phyloP scores from a whole-genome alignment of 1,139 yeast species.

The Pichia sp. region DNA sequence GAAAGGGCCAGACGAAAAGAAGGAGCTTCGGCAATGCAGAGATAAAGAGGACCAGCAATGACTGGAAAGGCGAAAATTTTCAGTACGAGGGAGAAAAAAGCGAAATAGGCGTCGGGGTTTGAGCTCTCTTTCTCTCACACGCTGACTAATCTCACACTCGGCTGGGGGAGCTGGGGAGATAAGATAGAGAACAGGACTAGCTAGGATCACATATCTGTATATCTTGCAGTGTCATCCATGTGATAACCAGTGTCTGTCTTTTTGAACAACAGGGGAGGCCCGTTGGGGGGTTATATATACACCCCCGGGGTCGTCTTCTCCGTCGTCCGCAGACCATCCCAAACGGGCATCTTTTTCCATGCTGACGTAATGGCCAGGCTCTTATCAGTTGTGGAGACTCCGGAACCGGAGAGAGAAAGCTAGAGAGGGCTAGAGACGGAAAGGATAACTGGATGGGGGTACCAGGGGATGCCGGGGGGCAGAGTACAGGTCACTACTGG shows the following conservation, averaged over 20 bases:
- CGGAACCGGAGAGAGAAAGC: not conserved
- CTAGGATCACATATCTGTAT: too few species aligned
- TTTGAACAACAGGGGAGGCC: not conserved
- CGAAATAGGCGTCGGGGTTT: not conserved
- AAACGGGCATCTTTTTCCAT: not conserved
- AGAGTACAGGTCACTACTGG: not conserved
- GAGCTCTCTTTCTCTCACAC: not conserved
- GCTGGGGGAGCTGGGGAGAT: not conserved
- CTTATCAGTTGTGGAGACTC: not conserved
- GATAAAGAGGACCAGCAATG: not conserved
- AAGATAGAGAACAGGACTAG: too few species aligned
- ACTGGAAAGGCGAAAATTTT: constrained; percentile 5
- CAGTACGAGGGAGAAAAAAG: not conserved
- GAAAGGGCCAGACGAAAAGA: not conserved
- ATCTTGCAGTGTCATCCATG: too few species aligned
- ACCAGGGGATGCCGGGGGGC: not conserved
- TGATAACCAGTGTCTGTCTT: not conserved
- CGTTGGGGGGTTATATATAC: not conserved
- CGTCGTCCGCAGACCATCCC: not conserved
- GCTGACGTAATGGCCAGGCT: not conserved
- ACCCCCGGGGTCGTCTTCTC: not conserved
- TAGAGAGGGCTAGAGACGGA: not conserved
- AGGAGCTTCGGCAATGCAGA: not conserved
- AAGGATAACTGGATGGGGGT: not conserved
- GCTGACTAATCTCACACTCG: not conserved